Evolutionary conservation across 164 flowering plant genomes (phyloP).

Genomic region (Magnolia kwangsiensis): DNA sequence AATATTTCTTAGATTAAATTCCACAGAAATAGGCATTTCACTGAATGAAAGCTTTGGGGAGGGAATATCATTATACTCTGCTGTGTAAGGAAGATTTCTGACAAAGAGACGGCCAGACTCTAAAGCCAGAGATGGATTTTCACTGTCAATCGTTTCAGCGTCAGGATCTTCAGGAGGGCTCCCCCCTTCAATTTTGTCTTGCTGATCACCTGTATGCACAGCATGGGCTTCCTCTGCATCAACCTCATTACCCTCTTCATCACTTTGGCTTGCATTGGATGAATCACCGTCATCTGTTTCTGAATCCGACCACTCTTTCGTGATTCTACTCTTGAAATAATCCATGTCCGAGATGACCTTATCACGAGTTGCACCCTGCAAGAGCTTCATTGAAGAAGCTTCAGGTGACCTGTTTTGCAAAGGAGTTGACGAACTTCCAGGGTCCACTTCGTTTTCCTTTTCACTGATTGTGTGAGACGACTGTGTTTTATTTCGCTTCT

Average conservation of each 20-base stretch:
- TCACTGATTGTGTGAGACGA: slow-evolving; percentile 23
- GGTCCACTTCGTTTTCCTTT: slow-evolving; percentile 5
- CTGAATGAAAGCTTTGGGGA: neutral
- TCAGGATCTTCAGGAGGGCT: slow-evolving; percentile 20
- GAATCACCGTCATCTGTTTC: slow-evolving; percentile 41
- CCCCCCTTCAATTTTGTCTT: slow-evolving; percentile 23
- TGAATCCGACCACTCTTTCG: slow-evolving; percentile 80
- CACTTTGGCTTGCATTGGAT: slow-evolving; percentile 13
- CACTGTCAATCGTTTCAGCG: slow-evolving; percentile 23
- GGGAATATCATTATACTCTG: slow-evolving; percentile 49
- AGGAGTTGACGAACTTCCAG: slow-evolving; percentile 1
- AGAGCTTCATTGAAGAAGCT: slow-evolving; percentile 10
- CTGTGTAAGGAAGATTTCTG: slow-evolving; percentile 85
- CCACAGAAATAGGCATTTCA: neutral
- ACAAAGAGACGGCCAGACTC: slow-evolving; percentile 81
- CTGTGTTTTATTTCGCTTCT: slow-evolving; percentile 19
- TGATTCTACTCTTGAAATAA: slow-evolving; percentile 78
- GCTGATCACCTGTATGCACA: slow-evolving; percentile 5
- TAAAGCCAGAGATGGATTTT: slow-evolving; percentile 26
- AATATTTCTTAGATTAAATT: neutral
- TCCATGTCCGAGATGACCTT: slow-evolving; percentile 66
- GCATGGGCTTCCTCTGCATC: neutral
- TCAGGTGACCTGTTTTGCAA: slow-evolving; percentile 12
- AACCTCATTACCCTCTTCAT: slow-evolving; percentile 8
- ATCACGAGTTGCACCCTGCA: slow-evolving; percentile 25